Evolutionary conservation across 2,329 filamentous ascomycete genomes (phyloP), one percentile per base, ranked within the genome.

Genomic region (Colletotrichum sp.): DNA sequence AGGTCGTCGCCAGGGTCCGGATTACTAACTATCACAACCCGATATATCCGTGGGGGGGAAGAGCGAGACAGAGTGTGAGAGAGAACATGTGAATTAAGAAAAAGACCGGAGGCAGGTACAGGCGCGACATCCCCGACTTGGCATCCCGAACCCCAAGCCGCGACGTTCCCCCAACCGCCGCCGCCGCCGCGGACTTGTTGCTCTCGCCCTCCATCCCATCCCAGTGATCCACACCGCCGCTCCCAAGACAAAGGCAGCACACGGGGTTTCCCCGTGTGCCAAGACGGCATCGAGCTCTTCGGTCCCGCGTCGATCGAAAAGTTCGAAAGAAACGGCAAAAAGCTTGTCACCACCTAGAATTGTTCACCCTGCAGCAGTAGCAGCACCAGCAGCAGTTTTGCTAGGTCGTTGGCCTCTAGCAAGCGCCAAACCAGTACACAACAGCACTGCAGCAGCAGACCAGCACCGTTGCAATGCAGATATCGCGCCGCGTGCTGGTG

Each of bases 161-260:
- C 13, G 28, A 60, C 32, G 32, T 24, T n/a, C n/a, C 9, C 26
- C 36, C 21, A 39, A 39, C 24, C 34, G 18, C 67, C 57, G 66
- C 72, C 59, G 67, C 72, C 44, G 68, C 52, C 49, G 72, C 68
- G 72, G 68, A 62, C 62, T 28, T 72, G 32, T 39, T 16, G n/a
- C 34, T 57, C 66, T 60, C 28, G 36, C 57, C 21, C 16, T 28
- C 62, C 34, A 10, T 26, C 44, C 59, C 67, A 36, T 32, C 21
- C 13, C 65, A 57, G 18, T 12, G 44, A 44, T 64, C 67, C 71
- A 74, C 67, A 67, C 68, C 60, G 72, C 72, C 72, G 68, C 52
- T 28, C n/a, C 30, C 60, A 55, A 55, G 59, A 30, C 65, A 68
- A 10, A 32, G 36, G n/a, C 28, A 44, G 55, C 16, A 59, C 36